Percentiles rank a stretch among this genome's conserved stretches.
Evolutionary conservation across 2,329 filamentous ascomycete species (phyloP).

Genomic region (Plectosphaerella sp.): DNA sequence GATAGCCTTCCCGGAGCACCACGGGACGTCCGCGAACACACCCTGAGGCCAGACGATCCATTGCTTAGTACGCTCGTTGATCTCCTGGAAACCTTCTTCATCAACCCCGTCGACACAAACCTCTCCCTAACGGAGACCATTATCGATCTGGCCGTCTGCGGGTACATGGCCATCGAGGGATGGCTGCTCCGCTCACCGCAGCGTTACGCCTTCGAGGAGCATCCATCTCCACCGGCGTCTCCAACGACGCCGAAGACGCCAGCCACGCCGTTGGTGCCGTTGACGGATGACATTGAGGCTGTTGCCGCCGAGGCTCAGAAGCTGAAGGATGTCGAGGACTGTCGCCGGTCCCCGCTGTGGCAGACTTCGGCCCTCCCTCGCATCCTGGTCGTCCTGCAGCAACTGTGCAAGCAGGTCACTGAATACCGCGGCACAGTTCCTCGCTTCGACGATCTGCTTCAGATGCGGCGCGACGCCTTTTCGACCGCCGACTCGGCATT

Average conservation of each 20-base stretch:
- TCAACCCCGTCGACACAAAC: conserved; percentile 89
- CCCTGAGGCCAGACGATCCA: conserved; percentile 57
- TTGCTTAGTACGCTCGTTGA: conserved; percentile 63
- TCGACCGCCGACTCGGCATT: conserved; percentile 51
- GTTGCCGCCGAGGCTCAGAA: conserved; percentile 37
- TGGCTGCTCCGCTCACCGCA: conserved; percentile 77
- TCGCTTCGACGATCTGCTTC: conserved; percentile 69
- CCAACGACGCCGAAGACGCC: conserved; percentile 8
- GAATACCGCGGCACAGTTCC: conserved; percentile 61
- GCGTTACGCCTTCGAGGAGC: conserved; percentile 53
- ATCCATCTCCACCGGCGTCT: conserved; percentile 22
- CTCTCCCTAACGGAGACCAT: conserved; percentile 80
- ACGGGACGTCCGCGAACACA: conserved; percentile 56
- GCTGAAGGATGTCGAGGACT: conserved; percentile 42
- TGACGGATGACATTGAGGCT: conserved; percentile 32
- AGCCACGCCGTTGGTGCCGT: conserved; percentile 9
- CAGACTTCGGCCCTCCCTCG: conserved; percentile 42
- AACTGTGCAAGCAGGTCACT: conserved; percentile 57
- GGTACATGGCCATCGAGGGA: conserved; percentile 80
- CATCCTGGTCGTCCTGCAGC: conserved; percentile 54
- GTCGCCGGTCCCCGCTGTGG: conserved; percentile 51
- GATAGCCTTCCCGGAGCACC: conserved; percentile 56
- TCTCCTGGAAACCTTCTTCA: conserved; percentile 74
- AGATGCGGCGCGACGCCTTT: conserved; percentile 60
- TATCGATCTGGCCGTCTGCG: conserved; percentile 77